Percentiles rank a stretch among this genome's conserved stretches.
These are phyloP conservation scores for Astrocystis sublimbata DNA, from an alignment of 495 filamentous ascomycete species.

Conservation along the genomic window DNA sequence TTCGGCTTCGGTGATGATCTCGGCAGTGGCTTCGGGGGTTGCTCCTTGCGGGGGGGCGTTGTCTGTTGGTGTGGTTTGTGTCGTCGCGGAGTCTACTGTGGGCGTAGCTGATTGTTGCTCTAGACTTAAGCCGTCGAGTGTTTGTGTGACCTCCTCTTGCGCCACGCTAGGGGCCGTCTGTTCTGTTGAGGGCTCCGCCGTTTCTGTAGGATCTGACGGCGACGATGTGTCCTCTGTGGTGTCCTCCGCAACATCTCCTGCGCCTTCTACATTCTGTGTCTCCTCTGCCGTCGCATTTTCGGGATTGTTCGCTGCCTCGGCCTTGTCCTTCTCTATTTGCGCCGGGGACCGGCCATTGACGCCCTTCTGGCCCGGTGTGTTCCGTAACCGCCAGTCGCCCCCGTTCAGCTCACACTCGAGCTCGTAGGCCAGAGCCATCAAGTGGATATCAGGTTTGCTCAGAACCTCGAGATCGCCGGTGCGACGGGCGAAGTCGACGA, in stretches of 20 bases:
- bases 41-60: slow-evolving; percentile 6
- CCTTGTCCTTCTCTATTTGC: slow-evolving; percentile 30
- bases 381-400: slow-evolving; percentile 80
- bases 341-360: slow-evolving; percentile 70
- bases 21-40: too few species aligned
- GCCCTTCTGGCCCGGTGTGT: slow-evolving; percentile 71
- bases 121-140: slow-evolving; percentile 27
- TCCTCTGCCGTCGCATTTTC: slow-evolving; percentile 11
- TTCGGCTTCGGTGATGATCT: slow-evolving; percentile 19
- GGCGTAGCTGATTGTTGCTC: slow-evolving; percentile 23
- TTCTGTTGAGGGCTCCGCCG: slow-evolving; percentile 6
- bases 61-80: slow-evolving; percentile 11
- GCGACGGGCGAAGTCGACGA: slow-evolving; percentile 83
- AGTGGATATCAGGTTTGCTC: slow-evolving; percentile 81
- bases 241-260: slow-evolving; percentile 4
- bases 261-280: background rate
- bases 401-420: slow-evolving; percentile 81
- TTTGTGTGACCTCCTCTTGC: slow-evolving; percentile 27
- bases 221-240: slow-evolving; percentile 1
- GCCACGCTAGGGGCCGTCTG: slow-evolving; percentile 21
- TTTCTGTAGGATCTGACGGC: slow-evolving; percentile 7
- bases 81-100: slow-evolving; percentile 18
- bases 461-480: slow-evolving; percentile 89
- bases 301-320: slow-evolving; percentile 5
- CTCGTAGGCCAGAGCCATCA: slow-evolving; percentile 90